A percentile compares a stretch with the other conserved stretches of the same genome.
Conservation (phyloP, 768 basidiomycete genomes). For the Serendipita sp. region DNA sequence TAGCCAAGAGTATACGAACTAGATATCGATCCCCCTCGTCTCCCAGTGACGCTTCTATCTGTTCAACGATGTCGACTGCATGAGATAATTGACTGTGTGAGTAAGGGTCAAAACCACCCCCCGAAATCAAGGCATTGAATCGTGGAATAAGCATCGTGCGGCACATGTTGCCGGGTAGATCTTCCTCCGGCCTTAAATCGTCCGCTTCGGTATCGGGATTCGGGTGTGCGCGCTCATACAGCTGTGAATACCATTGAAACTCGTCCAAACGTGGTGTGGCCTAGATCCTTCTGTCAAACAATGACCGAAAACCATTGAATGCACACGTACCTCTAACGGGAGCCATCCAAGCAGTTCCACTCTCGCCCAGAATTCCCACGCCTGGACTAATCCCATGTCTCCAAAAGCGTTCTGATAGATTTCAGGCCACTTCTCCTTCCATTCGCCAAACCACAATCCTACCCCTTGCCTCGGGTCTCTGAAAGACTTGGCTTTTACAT, state of each 20-base stretch:
- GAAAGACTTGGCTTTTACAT: constrained; percentile 77
- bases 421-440: constrained; percentile 65
- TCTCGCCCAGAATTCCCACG: constrained; percentile 92
- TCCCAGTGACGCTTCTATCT: constrained; percentile 63
- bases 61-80: constrained; percentile 60
- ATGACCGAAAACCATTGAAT: constrained; percentile 18
- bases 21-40: constrained; percentile 27
- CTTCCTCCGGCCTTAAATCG: constrained; percentile 67
- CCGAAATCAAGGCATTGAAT: constrained; percentile 54
- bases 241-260: constrained; percentile 68
- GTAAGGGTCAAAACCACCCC: constrained; percentile 73
- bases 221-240: constrained; percentile 64
- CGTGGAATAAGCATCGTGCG: constrained; percentile 69
- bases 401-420: constrained; percentile 83
- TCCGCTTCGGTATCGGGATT: constrained; percentile 24
- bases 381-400: constrained; percentile 68
- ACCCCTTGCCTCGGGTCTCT: constrained; percentile 59
- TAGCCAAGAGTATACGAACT: constrained; percentile 19
- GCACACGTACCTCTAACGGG: constrained; percentile 46
- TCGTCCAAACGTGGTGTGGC: constrained; percentile 46
- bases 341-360: constrained; percentile 81
- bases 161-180: constrained; percentile 76
- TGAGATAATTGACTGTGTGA: constrained; percentile 46
- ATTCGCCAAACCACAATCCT: constrained; percentile 45
- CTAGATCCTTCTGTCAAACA: constrained; percentile 20